Base-by-base conservation (phyloP, 176 grass and related monocot species). In the Oryza glaberrima region DNA sequence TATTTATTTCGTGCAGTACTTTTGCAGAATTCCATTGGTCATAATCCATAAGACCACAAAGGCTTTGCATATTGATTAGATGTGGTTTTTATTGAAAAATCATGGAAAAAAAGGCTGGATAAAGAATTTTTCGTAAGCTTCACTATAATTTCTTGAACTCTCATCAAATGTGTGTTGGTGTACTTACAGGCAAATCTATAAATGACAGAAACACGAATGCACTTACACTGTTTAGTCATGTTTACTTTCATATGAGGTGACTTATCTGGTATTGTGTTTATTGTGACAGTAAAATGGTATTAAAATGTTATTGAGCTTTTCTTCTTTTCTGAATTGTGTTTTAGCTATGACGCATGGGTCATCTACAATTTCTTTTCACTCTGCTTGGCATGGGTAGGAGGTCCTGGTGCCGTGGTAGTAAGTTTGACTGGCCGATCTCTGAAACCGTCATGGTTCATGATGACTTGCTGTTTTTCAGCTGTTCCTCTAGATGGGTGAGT, bases 321-420 rank as follows among this genome's bases (percentile, higher is more conserved):
- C 30, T 32, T 32, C 30, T 86, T 83, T 26, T 41, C 73, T 15
- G 36, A 7, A 46, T 75, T 86, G 58, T 88, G 19, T 94, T 89
- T 91, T 88, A 97, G 92, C 41, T 97, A 97, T 73, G 95, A 94
- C 72, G 92, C 95, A 52, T 94, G 95, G 95, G 88, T 94, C 73
- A 94, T 97, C 73, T 97, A 91, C 78, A 97, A 94, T 84, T 97
- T 97, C 84, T 88, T 97, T 77, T 97, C 92, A 64, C 83, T 97
- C 72, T 97, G 95, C 86, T 80, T 97, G 81, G 95, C 95, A 47
- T 97, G 95, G 92, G 95, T 97, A 30, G 95, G 95, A 80, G 92
- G 94, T 38, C 92, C 92, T 76, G 95, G 90, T 83, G 88, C 77
- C 7, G 95, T 97, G 69, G 92, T 97, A 63, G 88, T 88, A 81